These are phyloP conservation scores for Phyllosticta ampelicida DNA, from an alignment of 2,329 filamentous ascomycete genomes.

Conservation along the genomic window DNA sequence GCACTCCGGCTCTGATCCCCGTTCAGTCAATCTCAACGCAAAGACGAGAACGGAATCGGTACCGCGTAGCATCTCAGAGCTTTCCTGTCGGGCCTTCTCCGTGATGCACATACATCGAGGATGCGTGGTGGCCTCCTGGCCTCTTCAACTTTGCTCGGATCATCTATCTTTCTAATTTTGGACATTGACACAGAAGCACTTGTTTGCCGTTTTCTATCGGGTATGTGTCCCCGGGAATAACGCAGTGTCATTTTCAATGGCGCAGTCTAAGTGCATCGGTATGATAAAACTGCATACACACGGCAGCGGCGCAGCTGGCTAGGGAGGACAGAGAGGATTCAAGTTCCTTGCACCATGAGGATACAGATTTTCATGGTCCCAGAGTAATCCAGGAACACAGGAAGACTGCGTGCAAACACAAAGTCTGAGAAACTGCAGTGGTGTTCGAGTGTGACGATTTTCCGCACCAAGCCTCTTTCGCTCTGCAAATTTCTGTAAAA, in stretches of 20 bases:
- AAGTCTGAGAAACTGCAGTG: not conserved
- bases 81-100: not conserved
- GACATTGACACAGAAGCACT: not conserved
- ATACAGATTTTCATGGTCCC: not conserved
- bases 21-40: too few relatives aligned
- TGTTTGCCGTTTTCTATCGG: not conserved
- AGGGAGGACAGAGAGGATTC: not conserved
- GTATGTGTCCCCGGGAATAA: not conserved
- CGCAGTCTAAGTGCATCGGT: not conserved
- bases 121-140: not conserved
- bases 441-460: not conserved
- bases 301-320: too few relatives aligned
- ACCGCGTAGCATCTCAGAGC: too few relatives aligned
- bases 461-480: not conserved
- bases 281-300: not conserved
- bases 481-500: not conserved
- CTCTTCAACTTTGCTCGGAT: not conserved
- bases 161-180: not conserved
- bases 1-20: too few relatives aligned
- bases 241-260: not conserved
- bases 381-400: not conserved
- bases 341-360: not conserved
- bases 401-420: not conserved
- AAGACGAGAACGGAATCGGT: too few relatives aligned
- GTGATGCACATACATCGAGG: not conserved